Evolutionary conservation across 805 yeast species (phyloP).

Genomic region (Zygosaccharomyces bailii): DNA sequence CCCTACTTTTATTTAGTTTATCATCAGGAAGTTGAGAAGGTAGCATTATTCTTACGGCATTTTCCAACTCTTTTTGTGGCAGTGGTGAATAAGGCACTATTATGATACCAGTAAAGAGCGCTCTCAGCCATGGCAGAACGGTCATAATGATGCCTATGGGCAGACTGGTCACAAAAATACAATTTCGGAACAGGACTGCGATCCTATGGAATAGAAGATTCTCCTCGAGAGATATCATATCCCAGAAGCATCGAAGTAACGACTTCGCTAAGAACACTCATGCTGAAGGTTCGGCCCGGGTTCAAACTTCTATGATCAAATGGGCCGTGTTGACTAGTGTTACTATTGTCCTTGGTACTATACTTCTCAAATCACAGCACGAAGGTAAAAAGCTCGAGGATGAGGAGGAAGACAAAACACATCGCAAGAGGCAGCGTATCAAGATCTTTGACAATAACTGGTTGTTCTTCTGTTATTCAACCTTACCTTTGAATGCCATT

Average conservation of each 20-base stretch:
- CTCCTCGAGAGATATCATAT: slow-evolving; percentile 14
- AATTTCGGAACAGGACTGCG: slow-evolving; percentile 29
- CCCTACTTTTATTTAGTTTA: not conserved
- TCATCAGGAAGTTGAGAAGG: not conserved
- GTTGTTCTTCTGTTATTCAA: slow-evolving; percentile 84
- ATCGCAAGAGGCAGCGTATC: slow-evolving; percentile 53
- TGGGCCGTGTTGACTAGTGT: slow-evolving; percentile 33
- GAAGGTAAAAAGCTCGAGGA: slow-evolving; percentile 31
- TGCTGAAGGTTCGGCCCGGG: slow-evolving; percentile 6
- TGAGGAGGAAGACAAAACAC: slow-evolving; percentile 33
- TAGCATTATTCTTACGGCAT: not conserved
- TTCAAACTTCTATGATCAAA: slow-evolving; percentile 19
- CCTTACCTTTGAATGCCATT: slow-evolving; percentile 85
- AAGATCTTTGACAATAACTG: slow-evolving; percentile 52
- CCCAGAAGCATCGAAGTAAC: slow-evolving; percentile 12
- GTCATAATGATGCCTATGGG: slow-evolving; percentile 20
- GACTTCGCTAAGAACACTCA: slow-evolving; percentile 12
- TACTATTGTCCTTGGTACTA: slow-evolving; percentile 29
- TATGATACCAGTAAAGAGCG: slow-evolving; percentile 23
- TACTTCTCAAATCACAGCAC: slow-evolving; percentile 21
- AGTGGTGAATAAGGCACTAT: not conserved
- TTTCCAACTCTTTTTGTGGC: not conserved
- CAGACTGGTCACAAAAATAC: slow-evolving; percentile 20
- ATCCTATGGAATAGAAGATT: slow-evolving; percentile 24
- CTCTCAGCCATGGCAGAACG: slow-evolving; percentile 21